Percentiles rank a stretch among this genome's conserved stretches.
phyloP scores from a whole-genome alignment of 2,329 filamentous ascomycete species.

The Fusarium sp. region DNA sequence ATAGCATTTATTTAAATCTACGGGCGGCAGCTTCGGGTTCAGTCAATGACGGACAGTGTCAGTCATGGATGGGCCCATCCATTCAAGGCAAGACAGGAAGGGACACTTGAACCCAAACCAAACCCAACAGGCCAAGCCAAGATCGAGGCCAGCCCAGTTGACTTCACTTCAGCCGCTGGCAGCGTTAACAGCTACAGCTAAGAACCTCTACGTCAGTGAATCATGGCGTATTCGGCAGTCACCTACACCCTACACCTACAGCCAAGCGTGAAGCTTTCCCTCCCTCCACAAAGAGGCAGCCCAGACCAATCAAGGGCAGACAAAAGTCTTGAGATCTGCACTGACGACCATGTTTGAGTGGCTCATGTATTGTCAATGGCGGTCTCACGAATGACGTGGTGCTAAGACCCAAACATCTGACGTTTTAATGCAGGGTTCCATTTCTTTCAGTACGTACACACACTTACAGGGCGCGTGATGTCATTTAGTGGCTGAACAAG shows the following conservation, averaged over 20 bases:
- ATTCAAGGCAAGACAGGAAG: conserved; percentile 1
- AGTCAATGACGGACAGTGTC: conserved; percentile 15
- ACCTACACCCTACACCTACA: neutral
- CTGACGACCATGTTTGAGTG: conserved; percentile 34
- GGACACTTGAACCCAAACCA: neutral
- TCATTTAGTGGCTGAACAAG: conserved; percentile 26
- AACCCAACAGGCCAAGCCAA: neutral
- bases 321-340: conserved; percentile 9
- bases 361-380: conserved; percentile 9
- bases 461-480: conserved; percentile 8
- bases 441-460: neutral
- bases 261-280: conserved; percentile 32
- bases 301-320: conserved; percentile 14
- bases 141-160: conserved; percentile 18
- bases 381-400: conserved; percentile 29
- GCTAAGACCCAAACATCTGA: conserved; percentile 18
- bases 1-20: conserved; percentile 36
- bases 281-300: neutral
- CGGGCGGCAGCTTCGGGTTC: conserved; percentile 16
- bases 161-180: neutral
- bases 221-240: conserved; percentile 28
- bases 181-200: neutral
- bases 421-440: conserved; percentile 6
- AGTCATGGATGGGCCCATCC: conserved; percentile 20
- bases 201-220: conserved; percentile 30